These are phyloP conservation scores for Pythium aristosporum DNA, from an alignment of 352 stramenopile genomes.

Conservation along the genomic window DNA sequence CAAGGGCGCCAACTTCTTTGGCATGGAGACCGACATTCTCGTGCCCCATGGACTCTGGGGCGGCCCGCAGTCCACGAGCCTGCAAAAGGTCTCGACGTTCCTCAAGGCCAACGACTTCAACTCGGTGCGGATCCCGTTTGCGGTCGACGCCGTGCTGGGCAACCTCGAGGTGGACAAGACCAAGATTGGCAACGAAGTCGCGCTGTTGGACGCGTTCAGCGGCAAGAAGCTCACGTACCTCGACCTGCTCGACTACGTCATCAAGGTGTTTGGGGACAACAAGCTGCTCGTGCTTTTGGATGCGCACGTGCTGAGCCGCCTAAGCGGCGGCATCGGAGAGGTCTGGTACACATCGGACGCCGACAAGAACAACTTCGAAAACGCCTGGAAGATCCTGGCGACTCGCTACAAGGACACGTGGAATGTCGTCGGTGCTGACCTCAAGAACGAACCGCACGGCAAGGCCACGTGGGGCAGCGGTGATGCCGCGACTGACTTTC, in stretches of 20 bases:
- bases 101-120: slow-evolving; percentile 49
- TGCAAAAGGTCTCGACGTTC: slow-evolving; percentile 36
- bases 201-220: slow-evolving; percentile 8
- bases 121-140: slow-evolving; percentile 48
- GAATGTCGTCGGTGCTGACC: slow-evolving; percentile 53
- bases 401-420: slow-evolving; percentile 35
- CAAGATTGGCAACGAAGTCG: slow-evolving; percentile 44
- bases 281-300: slow-evolving; percentile 52
- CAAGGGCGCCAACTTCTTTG: slow-evolving; percentile 65
- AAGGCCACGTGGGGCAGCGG: slow-evolving; percentile 43
- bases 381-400: slow-evolving; percentile 40
- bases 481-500: slow-evolving; percentile 42
- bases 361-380: slow-evolving; percentile 19
- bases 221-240: slow-evolving; percentile 38
- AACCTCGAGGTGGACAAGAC: slow-evolving; percentile 39
- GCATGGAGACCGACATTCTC: slow-evolving; percentile 65
- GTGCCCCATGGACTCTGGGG: slow-evolving; percentile 63
- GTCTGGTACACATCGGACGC: slow-evolving; percentile 44
- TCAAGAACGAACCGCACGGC: slow-evolving; percentile 65
- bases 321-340: slow-evolving; percentile 32
- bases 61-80: slow-evolving; percentile 43
- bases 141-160: slow-evolving; percentile 38
- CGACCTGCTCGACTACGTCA: slow-evolving; percentile 52
- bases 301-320: slow-evolving; percentile 40
- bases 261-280: slow-evolving; percentile 31